Evolutionary conservation across 306 rosid genomes (phyloP).

Genomic region (Vigna angularis): DNA sequence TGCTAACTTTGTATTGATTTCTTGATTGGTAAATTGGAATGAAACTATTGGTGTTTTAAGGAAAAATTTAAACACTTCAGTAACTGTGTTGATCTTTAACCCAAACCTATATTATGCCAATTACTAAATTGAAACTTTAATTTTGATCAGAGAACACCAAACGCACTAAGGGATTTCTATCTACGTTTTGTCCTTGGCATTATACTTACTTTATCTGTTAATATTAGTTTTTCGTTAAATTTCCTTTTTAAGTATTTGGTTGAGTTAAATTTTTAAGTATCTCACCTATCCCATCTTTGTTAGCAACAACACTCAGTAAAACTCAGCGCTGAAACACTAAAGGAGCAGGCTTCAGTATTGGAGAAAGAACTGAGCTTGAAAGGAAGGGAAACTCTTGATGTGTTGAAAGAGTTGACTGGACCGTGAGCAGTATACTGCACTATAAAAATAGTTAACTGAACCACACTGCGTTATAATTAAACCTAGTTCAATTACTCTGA

Average conservation of each 20-base stretch:
- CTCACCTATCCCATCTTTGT: too few species aligned
- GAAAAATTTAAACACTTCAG: background rate
- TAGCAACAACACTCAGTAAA: too few species aligned
- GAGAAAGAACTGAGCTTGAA: too few species aligned
- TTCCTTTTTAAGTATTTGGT: slow-evolving; percentile 1
- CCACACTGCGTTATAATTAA: too few species aligned
- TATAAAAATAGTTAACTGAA: too few species aligned
- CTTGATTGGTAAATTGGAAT: background rate
- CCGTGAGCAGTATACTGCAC: too few species aligned
- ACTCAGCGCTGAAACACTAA: too few species aligned
- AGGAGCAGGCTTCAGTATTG: too few species aligned
- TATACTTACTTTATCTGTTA: background rate
- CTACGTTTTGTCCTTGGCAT: background rate
- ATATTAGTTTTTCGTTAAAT: background rate
- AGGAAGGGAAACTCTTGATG: too few species aligned
- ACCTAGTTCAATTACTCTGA: too few species aligned
- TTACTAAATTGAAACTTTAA: background rate
- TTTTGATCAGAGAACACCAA: background rate
- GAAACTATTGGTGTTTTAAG: background rate
- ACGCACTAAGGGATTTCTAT: background rate
- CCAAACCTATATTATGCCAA: background rate
- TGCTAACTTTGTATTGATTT: background rate
- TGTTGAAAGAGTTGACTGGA: too few species aligned
- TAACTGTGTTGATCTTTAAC: background rate
- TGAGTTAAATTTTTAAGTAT: background rate